Base-by-base conservation (phyloP, 345 rosid species). In the Rhodomyrtus tomentosa region DNA sequence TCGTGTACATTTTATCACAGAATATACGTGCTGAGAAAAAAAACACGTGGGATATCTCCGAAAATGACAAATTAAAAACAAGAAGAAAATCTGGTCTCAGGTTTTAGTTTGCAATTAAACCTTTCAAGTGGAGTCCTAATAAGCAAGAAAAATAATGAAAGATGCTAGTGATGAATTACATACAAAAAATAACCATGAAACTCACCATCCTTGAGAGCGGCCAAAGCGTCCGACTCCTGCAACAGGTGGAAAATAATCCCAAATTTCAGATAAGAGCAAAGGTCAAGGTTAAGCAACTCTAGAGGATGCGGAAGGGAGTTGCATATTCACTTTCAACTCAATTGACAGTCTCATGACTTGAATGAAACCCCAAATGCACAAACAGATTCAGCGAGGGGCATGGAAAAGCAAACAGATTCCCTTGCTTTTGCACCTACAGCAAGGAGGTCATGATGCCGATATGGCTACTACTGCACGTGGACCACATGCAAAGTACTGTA, bases 201-300 rank as follows among this genome's bases (percentile, higher is more conserved):
- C 79, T 29, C 93, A 96, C 99, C 98, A 21, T 93, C 99, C 85
- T 89, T 93, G 29, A 96, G 90, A 83, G 93, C 93, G 84, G 95
- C 86, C 84, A 87, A 84, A 48, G 90, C 93, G 72, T 93, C 97
- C 52, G 53, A 92, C 38, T 87, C 95, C 99, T 96, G 93, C 90
- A 83, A 22, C 20, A 88, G 18, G 84, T 84, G 82, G 87, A 81
- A 68, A 68, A 62, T 76, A 85, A 49, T 55, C 29, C 15, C 32
- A 56, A 50, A 84, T 50, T 53, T 56, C 81, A 55, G n/a, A 51
- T 40, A 80, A 82, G 55, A 45, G 59, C 52, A 80, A 59, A 56
- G 45, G 21, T 29, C 21, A 20, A 58, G 73, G 51, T 25, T 40
- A 58, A n/a, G 38, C 52, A 56, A 55, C 79, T 68, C 11, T 68